These are phyloP conservation scores for Apiospora phragmitis DNA, from an alignment of 2,329 filamentous ascomycete species.

Conservation along the genomic window DNA sequence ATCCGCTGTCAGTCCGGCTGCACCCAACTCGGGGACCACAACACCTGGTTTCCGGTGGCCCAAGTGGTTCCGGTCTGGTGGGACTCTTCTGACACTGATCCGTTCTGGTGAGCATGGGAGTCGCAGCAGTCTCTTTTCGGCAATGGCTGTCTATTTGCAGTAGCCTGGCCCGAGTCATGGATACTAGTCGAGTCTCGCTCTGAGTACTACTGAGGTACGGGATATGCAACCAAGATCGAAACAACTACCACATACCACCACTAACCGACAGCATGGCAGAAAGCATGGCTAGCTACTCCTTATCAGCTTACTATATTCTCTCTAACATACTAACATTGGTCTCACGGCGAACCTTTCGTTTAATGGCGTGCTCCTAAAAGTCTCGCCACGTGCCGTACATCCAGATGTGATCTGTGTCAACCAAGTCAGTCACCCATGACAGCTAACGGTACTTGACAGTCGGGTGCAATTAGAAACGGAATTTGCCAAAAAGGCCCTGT, in stretches of 20 bases:
- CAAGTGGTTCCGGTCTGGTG: neutral
- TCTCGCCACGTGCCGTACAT: neutral
- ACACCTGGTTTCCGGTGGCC: neutral
- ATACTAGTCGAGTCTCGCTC: neutral
- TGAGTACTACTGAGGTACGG: neutral
- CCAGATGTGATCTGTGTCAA: neutral
- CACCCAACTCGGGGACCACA: neutral
- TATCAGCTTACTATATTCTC: neutral
- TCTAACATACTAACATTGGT: neutral
- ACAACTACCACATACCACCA: neutral
- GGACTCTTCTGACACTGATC: neutral
- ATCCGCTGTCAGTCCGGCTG: neutral
- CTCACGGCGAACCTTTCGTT: neutral
- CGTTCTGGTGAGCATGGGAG: neutral
- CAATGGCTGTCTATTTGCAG: constrained; percentile 5
- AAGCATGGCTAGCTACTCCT: neutral
- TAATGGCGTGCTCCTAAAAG: neutral
- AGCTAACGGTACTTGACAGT: neutral
- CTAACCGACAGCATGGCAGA: neutral
- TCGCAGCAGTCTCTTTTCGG: constrained; percentile 3
- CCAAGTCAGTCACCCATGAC: constrained; percentile 1
- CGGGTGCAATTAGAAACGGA: neutral
- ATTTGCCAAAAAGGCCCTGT: neutral
- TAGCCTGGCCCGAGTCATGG: neutral
- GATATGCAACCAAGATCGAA: neutral